Conservation (phyloP, 192 early-diverging fungal genomes). For the Phlyctochytrium planicorne region DNA sequence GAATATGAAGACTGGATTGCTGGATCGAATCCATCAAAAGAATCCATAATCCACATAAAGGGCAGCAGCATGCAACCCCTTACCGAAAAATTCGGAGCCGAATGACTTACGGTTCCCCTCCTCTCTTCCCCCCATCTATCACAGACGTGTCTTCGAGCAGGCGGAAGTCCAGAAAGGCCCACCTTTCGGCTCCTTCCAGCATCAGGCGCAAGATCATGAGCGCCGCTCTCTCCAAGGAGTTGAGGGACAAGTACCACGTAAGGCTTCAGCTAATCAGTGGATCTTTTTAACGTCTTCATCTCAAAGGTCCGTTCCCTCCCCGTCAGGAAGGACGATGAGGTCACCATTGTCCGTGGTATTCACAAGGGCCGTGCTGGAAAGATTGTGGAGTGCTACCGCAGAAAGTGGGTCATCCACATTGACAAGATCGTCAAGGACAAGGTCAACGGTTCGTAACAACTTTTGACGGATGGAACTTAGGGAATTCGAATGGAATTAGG, state of each 20-base stretch:
- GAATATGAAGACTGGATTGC: no score
- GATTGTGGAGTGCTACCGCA: conserved; percentile 95
- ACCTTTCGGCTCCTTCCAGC: conserved; percentile 96
- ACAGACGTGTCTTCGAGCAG: conserved; percentile 42
- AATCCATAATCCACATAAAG: no score
- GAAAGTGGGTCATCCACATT: conserved; percentile 99
- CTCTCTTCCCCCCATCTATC: no score
- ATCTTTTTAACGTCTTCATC: conserved; percentile 17
- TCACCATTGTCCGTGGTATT: conserved; percentile 90
- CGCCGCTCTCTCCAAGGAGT: conserved; percentile 95
- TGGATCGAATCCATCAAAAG: no score
- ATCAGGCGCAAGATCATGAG: conserved; percentile 93
- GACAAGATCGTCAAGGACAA: conserved; percentile 97
- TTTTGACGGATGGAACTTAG: background rate
- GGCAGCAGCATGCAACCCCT: no score
- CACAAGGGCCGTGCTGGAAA: conserved; percentile 98
- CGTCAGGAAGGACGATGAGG: conserved; percentile 97
- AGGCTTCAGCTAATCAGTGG: conserved; percentile 18
- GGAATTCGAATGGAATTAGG: no score
- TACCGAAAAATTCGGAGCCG: no score
- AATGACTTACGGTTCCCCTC: no score
- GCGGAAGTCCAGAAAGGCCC: conserved; percentile 95
- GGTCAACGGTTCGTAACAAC: conserved; percentile 74
- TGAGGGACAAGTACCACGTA: conserved; percentile 94
- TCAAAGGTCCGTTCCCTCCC: conserved; percentile 86